phyloP scores from a whole-genome alignment of 1,139 yeast species.

The Suhomyces anneliseae region DNA sequence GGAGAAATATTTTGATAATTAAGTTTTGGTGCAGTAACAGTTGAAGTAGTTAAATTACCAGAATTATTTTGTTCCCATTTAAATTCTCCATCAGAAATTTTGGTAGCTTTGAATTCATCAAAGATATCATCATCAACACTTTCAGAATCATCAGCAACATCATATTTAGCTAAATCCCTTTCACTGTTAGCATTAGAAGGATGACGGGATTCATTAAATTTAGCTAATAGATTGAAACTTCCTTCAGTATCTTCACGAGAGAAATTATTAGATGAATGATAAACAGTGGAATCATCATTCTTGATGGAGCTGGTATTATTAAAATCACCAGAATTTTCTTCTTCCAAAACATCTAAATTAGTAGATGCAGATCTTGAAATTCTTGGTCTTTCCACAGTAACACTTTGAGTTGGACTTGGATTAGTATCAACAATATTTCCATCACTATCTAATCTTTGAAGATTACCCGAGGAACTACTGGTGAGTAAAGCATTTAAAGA shows the following conservation, averaged over 20 bases:
- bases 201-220: conserved; percentile 21
- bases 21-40: conserved; percentile 12
- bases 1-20: conserved; percentile 15
- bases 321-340: conserved; percentile 30
- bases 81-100: conserved; percentile 27
- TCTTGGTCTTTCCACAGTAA: conserved; percentile 16
- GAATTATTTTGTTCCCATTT: conserved; percentile 25
- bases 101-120: conserved; percentile 34
- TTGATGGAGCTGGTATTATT: conserved; percentile 13
- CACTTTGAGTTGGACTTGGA: conserved; percentile 4
- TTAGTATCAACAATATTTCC: conserved; percentile 46
- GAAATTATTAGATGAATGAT: conserved; percentile 5
- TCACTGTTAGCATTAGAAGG: conserved; percentile 22
- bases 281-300: conserved; percentile 5
- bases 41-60: conserved; percentile 8
- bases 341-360: conserved; percentile 33
- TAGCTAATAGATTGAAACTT: conserved; percentile 27
- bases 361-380: conserved; percentile 28
- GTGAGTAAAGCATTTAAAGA: conserved; percentile 31
- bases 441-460: conserved; percentile 54
- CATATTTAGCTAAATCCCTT: conserved; percentile 10
- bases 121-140: conserved; percentile 12
- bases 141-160: conserved; percentile 5
- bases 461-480: conserved; percentile 43
- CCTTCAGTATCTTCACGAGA: conserved; percentile 20